phyloP scores from a whole-genome alignment of 2,329 filamentous ascomycete species.

The Corynespora cassiicola region DNA sequence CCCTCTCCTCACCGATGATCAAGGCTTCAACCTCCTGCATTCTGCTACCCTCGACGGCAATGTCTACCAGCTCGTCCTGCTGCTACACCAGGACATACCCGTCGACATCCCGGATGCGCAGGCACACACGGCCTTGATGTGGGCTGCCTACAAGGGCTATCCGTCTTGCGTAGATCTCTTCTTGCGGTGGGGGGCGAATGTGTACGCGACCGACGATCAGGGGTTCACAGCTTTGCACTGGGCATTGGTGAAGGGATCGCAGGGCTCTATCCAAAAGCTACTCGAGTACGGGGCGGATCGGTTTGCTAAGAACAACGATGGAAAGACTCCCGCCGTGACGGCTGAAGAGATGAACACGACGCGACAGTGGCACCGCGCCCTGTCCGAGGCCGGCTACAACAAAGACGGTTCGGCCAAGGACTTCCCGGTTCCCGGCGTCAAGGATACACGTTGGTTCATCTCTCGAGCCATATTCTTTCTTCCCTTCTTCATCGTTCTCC shows the following conservation, averaged over 20 bases:
- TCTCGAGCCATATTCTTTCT: slow-evolving; percentile 88
- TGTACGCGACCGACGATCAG: slow-evolving; percentile 87
- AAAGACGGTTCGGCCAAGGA: slow-evolving; percentile 75
- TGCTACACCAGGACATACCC: slow-evolving; percentile 93
- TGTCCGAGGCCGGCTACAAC: slow-evolving; percentile 85
- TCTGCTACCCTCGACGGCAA: slow-evolving; percentile 98
- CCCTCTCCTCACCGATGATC: slow-evolving; percentile 87
- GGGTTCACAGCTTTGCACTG: slow-evolving; percentile 96
- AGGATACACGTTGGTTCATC: slow-evolving; percentile 79
- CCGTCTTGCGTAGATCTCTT: slow-evolving; percentile 91
- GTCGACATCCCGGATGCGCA: slow-evolving; percentile 90
- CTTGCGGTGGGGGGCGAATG: slow-evolving; percentile 92
- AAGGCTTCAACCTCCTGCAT: slow-evolving; percentile 98
- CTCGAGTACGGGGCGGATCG: slow-evolving; percentile 95
- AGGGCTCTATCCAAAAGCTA: slow-evolving; percentile 88
- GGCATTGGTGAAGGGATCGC: slow-evolving; percentile 92
- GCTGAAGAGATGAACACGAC: slow-evolving; percentile 90
- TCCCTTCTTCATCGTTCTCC: slow-evolving; percentile 79
- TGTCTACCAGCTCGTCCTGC: slow-evolving; percentile 83
- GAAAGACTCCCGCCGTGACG: slow-evolving; percentile 87
- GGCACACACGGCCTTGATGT: slow-evolving; percentile 96
- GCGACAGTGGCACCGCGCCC: slow-evolving; percentile 79
- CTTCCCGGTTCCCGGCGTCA: slow-evolving; percentile 77
- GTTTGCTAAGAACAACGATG: slow-evolving; percentile 85
- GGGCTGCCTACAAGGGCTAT: slow-evolving; percentile 97